Percentiles rank a stretch among this genome's conserved stretches.
Evolutionary conservation across 192 early-diverging fungal genomes (phyloP).

Genomic region (Coemansia sp.): DNA sequence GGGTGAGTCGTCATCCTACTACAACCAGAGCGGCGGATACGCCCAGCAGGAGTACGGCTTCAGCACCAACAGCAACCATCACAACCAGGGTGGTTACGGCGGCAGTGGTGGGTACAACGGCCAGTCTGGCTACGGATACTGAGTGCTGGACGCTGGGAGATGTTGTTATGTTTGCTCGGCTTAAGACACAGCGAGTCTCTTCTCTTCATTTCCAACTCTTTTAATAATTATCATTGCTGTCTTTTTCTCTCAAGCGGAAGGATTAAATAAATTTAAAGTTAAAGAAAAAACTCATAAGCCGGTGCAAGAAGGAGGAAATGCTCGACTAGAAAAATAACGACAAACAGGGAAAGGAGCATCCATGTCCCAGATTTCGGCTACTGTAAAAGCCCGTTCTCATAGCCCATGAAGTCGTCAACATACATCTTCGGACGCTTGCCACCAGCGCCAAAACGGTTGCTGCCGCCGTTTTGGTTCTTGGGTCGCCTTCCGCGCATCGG

Average conservation of each 20-base stretch:
- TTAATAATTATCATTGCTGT: no score
- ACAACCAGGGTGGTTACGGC: conserved; percentile 1
- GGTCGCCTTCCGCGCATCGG: conserved; percentile 31
- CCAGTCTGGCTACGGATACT: conserved; percentile 8
- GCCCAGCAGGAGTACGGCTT: neutral
- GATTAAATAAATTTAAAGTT: conserved; percentile 8
- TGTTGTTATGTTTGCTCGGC: no score
- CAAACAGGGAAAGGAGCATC: neutral
- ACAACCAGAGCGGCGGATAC: conserved; percentile 7
- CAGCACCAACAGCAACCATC: neutral
- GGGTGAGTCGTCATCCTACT: neutral
- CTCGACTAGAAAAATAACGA: neutral
- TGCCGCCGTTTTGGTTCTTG: conserved; percentile 15
- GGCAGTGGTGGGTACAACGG: conserved; percentile 3
- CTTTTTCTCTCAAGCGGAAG: neutral
- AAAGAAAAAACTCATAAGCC: neutral
- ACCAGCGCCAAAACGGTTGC: neutral
- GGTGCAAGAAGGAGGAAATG: neutral
- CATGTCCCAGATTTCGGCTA: neutral
- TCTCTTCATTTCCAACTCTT: no score
- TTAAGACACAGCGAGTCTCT: no score
- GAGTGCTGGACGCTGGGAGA: neutral
- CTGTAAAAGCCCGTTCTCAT: conserved; percentile 22
- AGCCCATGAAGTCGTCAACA: conserved; percentile 37
- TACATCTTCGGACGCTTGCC: conserved; percentile 13